phyloP scores from a whole-genome alignment of 306 rosid genomes.

The Quercus cerris region DNA sequence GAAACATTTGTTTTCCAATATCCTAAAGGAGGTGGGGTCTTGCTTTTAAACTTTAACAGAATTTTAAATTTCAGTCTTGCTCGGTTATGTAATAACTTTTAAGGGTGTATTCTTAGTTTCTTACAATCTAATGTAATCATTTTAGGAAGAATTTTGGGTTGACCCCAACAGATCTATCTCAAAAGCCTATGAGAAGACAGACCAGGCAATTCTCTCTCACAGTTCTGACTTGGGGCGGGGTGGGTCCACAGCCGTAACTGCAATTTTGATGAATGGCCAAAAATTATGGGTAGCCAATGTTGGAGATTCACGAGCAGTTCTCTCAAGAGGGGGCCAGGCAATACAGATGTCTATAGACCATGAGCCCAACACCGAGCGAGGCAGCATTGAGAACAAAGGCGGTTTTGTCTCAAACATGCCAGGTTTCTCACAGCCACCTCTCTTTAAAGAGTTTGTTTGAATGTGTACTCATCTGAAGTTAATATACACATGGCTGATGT shows the following conservation, averaged over 20 bases:
- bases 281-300: slow-evolving; percentile 78
- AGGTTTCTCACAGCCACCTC: slow-evolving; percentile 42
- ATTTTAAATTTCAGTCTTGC: slow-evolving; percentile 4
- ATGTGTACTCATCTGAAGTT: background rate
- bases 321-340: slow-evolving; percentile 77
- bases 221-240: slow-evolving; percentile 96
- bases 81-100: slow-evolving; percentile 1
- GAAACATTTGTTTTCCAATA: slow-evolving; percentile 77
- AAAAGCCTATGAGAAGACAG: slow-evolving; percentile 86
- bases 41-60: slow-evolving; percentile 14
- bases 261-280: slow-evolving; percentile 69
- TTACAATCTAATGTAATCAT: slow-evolving; percentile 17
- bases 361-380: slow-evolving; percentile 79
- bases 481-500: background rate
- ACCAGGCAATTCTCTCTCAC: slow-evolving; percentile 80
- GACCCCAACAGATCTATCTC: slow-evolving; percentile 70
- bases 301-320: slow-evolving; percentile 95
- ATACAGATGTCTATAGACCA: slow-evolving; percentile 81
- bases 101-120: slow-evolving; percentile 11
- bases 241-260: slow-evolving; percentile 96
- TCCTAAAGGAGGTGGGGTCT: slow-evolving; percentile 68
- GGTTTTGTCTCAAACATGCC: slow-evolving; percentile 99
- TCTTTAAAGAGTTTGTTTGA: slow-evolving; percentile 4
- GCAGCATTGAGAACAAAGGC: slow-evolving; percentile 80
- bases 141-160: slow-evolving; percentile 82